These are phyloP conservation scores for Pseudogymnoascus sp. DNA, from an alignment of 2,329 filamentous ascomycete genomes.

Conservation along the genomic window DNA sequence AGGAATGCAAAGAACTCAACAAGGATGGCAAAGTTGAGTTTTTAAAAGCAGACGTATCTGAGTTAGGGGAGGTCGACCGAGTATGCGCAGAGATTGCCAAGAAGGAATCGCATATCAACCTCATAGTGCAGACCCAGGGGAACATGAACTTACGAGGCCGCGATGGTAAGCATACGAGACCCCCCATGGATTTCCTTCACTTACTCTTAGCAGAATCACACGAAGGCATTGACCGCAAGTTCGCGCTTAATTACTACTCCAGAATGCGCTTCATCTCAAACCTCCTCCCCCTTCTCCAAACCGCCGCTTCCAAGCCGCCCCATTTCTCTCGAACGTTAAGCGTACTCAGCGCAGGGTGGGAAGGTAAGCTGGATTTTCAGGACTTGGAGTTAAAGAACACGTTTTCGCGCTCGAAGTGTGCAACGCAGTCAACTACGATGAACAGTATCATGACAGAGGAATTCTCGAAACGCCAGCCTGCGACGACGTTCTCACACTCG, in stretches of 20 bases:
- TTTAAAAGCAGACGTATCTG: slow-evolving; percentile 37
- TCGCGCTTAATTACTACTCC: slow-evolving; percentile 41
- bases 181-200: neutral
- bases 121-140: slow-evolving; percentile 47
- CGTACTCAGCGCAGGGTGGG: slow-evolving; percentile 46
- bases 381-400: slow-evolving; percentile 32
- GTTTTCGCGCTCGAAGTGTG: slow-evolving; percentile 18
- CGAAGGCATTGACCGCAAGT: slow-evolving; percentile 25
- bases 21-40: slow-evolving; percentile 40
- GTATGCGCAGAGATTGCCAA: slow-evolving; percentile 42
- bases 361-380: slow-evolving; percentile 40
- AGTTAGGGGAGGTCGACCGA: slow-evolving; percentile 41
- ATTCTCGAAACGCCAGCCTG: slow-evolving; percentile 38
- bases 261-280: slow-evolving; percentile 50
- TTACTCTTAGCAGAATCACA: slow-evolving; percentile 18
- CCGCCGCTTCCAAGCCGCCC: slow-evolving; percentile 29
- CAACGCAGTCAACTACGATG: slow-evolving; percentile 23
- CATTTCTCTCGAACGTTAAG: slow-evolving; percentile 45
- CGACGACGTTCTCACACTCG: slow-evolving; percentile 42
- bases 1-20: slow-evolving; percentile 37
- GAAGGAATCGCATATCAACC: slow-evolving; percentile 45
- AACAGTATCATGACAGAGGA: slow-evolving; percentile 45
- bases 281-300: slow-evolving; percentile 45
- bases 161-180: slow-evolving; percentile 17
- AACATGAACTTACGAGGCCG: slow-evolving; percentile 30